These are phyloP conservation scores for Fusarium begoniae DNA, from an alignment of 2,329 filamentous ascomycete species.

Conservation along the genomic window DNA sequence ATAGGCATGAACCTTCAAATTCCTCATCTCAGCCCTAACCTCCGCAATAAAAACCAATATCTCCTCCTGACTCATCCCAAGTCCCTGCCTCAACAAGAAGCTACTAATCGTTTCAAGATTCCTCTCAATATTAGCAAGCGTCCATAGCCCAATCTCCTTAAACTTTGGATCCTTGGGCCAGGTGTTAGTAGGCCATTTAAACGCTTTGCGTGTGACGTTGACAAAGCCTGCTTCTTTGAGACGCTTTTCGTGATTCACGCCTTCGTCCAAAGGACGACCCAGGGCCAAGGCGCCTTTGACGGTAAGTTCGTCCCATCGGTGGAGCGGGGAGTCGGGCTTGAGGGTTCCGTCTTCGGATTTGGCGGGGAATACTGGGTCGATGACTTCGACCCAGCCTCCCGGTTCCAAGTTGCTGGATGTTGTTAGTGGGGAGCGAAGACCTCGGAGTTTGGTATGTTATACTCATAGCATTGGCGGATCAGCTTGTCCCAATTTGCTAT, in stretches of 20 bases:
- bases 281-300: constrained; percentile 9
- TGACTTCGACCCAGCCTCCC: constrained; percentile 31
- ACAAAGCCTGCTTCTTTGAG: constrained; percentile 11
- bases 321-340: not conserved
- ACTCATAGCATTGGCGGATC: constrained; percentile 8
- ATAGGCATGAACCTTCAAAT: constrained; percentile 5
- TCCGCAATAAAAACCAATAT: constrained; percentile 3
- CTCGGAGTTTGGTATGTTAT: not conserved
- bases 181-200: constrained; percentile 21
- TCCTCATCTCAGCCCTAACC: constrained; percentile 18
- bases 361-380: constrained; percentile 26
- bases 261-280: constrained; percentile 4
- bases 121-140: constrained; percentile 9
- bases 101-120: constrained; percentile 12
- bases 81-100: not conserved
- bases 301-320: constrained; percentile 24
- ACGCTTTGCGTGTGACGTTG: not conserved
- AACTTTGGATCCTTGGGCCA: constrained; percentile 26
- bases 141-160: constrained; percentile 24
- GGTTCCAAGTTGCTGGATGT: not conserved
- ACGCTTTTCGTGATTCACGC: constrained; percentile 4
- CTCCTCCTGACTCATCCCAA: constrained; percentile 17
- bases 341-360: constrained; percentile 28
- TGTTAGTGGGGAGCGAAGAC: not conserved
- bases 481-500: constrained; percentile 25